These are phyloP conservation scores for Saccharomyces mikatae DNA, from an alignment of 805 yeast genomes.

Conservation along the genomic window DNA sequence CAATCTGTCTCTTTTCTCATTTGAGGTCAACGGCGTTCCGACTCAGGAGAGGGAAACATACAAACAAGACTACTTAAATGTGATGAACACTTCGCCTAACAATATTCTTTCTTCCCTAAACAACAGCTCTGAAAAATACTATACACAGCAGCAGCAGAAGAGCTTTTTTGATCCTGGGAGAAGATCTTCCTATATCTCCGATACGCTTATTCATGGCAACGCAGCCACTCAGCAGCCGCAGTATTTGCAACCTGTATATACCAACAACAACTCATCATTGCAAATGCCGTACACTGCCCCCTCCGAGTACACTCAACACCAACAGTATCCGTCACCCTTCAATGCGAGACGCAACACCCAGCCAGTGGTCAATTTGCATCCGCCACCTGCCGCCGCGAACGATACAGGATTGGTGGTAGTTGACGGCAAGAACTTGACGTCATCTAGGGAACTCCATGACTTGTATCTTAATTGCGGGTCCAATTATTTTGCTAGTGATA, in stretches of 20 bases:
- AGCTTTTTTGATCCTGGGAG: conserved; percentile 33
- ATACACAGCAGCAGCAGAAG: conserved; percentile 3
- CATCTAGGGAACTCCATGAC: conserved; percentile 48
- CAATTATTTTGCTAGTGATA: conserved; percentile 47
- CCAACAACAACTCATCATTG: background rate
- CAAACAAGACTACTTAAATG: background rate
- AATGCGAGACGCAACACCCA: background rate
- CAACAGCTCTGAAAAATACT: background rate
- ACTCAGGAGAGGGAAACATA: background rate
- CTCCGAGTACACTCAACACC: background rate
- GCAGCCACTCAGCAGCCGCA: background rate
- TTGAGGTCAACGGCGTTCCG: background rate
- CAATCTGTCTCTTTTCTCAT: conserved; percentile 1
- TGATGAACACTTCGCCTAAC: background rate
- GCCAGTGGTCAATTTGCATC: background rate
- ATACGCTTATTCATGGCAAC: conserved; percentile 38
- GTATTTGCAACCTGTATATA: background rate
- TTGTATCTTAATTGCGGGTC: conserved; percentile 40
- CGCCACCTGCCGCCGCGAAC: background rate
- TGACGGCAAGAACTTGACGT: conserved; percentile 46
- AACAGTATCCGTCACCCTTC: background rate
- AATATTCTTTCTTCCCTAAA: background rate
- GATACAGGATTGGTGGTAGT: conserved; percentile 55
- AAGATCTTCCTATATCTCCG: conserved; percentile 71
- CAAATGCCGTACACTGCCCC: background rate